A percentile compares a stretch with the other conserved stretches of the same genome.
Conservation (phyloP, 139 green algal genomes). For the Trebouxia sp. region DNA sequence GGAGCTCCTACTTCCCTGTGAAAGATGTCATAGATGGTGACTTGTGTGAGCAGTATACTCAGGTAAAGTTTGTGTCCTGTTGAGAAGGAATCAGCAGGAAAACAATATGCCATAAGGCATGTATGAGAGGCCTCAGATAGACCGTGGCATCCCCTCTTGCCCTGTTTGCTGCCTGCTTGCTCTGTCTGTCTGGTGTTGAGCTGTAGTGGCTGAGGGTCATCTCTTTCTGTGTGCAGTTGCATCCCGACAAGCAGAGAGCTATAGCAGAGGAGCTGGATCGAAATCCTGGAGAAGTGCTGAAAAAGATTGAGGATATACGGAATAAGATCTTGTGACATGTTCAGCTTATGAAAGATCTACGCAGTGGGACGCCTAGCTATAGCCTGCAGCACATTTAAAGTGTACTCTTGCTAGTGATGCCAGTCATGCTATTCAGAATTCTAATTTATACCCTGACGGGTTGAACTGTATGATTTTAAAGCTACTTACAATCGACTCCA, state of each 20-base stretch:
- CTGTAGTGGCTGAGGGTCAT: not conserved
- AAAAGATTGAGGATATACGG: slow-evolving; percentile 96
- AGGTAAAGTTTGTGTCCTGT: slow-evolving; percentile 30
- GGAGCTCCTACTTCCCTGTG: slow-evolving; percentile 89
- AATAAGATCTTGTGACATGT: slow-evolving; percentile 75
- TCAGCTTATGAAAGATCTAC: no score
- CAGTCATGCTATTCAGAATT: no score
- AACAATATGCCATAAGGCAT: no score
- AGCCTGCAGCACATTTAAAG: no score
- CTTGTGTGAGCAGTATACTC: slow-evolving; percentile 90
- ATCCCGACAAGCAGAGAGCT: slow-evolving; percentile 75
- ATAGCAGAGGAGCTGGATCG: slow-evolving; percentile 93
- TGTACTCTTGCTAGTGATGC: no score
- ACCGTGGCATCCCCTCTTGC: no score
- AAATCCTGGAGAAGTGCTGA: slow-evolving; percentile 91
- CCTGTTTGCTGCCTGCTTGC: not conserved
- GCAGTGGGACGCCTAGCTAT: no score
- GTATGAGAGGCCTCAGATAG: no score
- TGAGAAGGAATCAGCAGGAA: not conserved
- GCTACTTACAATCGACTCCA: no score
- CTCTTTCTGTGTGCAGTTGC: slow-evolving; percentile 34
- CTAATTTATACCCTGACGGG: no score
- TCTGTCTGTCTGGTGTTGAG: not conserved
- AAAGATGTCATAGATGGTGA: slow-evolving; percentile 95
- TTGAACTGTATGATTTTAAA: no score